Base-by-base conservation (phyloP, 169 alveolate species). In the Plasmodium yoelii region DNA sequence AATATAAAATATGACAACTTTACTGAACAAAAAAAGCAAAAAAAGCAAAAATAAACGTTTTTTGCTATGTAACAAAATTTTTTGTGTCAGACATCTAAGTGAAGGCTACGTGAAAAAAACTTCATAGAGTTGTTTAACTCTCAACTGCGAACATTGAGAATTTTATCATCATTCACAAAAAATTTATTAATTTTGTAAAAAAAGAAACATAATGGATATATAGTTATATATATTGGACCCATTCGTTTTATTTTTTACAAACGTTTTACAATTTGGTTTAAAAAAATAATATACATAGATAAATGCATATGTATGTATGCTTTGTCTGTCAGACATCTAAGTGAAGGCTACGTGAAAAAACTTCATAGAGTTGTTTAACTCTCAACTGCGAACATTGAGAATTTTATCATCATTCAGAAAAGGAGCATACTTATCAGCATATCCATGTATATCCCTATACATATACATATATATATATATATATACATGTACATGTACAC, bases 351-450 rank as follows among this genome's bases (percentile, higher is more conserved):
- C 60, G 59, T 51, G n/a, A 75, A 59, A 28, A 26, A n/a, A 24
- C 15, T 63, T 65, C 80, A 80, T 80, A 22, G 80, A 80, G 80
- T 39, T n/a, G 56, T 46, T 18, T 24, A 80, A 42, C 75, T 63
- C 80, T 65, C 90, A 65, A 80, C 90, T 80, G 90, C 90, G 90
- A 80, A 80, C 90, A 65, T 63, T 72, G 77, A 65, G 61, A 80
- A 22, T 18, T 19, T 77, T 80, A 56, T 80, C 90, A 63, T 80
- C 90, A 64, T 65, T 55, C 90, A 22, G 6, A 22, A 34, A 22
- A 34, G 67, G 44, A 73, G 51, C 67, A 24, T 39, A 0, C 3
- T 19, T 44, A 5, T 71, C 8, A 12, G 19, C 47, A 61, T 15
- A 61, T 15, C 15, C 19, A 18, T 12, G 28, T 26, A 18, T 61